Base-by-base conservation (phyloP, 768 basidiomycete species). In the Tylopilus sp. region DNA sequence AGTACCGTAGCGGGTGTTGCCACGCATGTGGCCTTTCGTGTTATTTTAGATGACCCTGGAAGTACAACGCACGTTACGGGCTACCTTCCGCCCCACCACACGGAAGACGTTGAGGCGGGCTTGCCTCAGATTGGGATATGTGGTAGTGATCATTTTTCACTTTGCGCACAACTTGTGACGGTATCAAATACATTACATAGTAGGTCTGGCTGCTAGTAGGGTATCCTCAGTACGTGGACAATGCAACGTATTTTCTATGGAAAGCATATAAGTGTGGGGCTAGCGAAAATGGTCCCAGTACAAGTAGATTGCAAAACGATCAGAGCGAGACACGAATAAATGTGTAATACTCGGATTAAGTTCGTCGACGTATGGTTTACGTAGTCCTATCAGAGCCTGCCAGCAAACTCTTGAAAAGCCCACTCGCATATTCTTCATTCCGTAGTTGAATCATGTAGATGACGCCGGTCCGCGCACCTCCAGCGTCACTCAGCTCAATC, bases 391-490 rank as follows among this genome's bases (percentile, higher is more conserved):
- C 92, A 48, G 92, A 92, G 29, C 95, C 95, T 47, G 82, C 86
- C 37, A 99, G 74, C 60, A 99, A 78, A 67, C 84, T 85, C 64
- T 90, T 87, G 67, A 92, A 98, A 48, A 99, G 69, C 19, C 87
- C 89, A 30, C 81, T 80, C 17, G 97, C 93, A 13, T 86, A 83
- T 44, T 79, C 80, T 73, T 98, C 96, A 68, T 90, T 95, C 59
- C 92, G 85, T 42, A 95, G 72, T 72, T 98, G 95, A 50, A 98
- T 86, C 97, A 99, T 97, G 71, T 99, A 97, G 51, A 98, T 76
- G 65, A 98, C 84, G 24, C 96, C 97, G 14, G 95, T 95, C 54
- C 96, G 82, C 45, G 82, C 70, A n/a, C 97, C 97, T 52, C 85
- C 79, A 1, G 69, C 58, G 74, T 95, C 91, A 70, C 91, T 94